These are phyloP conservation scores for Fusarium azukiicola DNA, from an alignment of 2,329 filamentous ascomycete genomes.

Conservation along the genomic window DNA sequence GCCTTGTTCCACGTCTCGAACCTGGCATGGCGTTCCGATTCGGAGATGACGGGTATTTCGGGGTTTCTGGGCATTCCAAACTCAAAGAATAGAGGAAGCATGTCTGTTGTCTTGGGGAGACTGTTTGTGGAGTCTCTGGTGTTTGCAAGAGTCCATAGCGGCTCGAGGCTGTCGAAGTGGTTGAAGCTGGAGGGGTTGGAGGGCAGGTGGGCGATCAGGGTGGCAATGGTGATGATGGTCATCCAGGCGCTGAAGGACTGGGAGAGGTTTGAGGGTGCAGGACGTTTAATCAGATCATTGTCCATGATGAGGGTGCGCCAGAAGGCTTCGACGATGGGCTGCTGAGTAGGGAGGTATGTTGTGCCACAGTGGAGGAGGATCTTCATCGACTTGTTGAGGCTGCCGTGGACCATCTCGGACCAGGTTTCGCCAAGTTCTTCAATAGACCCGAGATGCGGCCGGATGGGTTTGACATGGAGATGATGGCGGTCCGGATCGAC, in stretches of 20 bases:
- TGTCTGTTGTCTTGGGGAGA: slow-evolving; percentile 43
- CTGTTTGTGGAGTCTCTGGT: slow-evolving; percentile 40
- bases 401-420: slow-evolving; percentile 30
- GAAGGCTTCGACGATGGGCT: slow-evolving; percentile 54
- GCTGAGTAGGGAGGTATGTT: slow-evolving; percentile 42
- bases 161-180: slow-evolving; percentile 46
- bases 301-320: slow-evolving; percentile 55
- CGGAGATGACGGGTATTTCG: slow-evolving; percentile 24
- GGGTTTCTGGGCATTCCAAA: slow-evolving; percentile 39
- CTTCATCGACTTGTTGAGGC: slow-evolving; percentile 39
- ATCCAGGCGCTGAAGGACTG: slow-evolving; percentile 45
- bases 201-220: slow-evolving; percentile 21
- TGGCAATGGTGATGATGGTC: slow-evolving; percentile 36
- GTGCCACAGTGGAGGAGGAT: slow-evolving; percentile 49
- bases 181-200: slow-evolving; percentile 37
- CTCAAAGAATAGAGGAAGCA: slow-evolving; percentile 37
- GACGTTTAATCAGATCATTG: slow-evolving; percentile 45
- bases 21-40: slow-evolving; percentile 27
- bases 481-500: slow-evolving; percentile 29
- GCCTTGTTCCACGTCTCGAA: slow-evolving; percentile 32
- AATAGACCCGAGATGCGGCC: slow-evolving; percentile 44
- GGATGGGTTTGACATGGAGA: slow-evolving; percentile 41
- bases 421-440: slow-evolving; percentile 42
- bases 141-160: slow-evolving; percentile 49
- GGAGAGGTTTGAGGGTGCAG: slow-evolving; percentile 39